These are phyloP conservation scores for Oidium heveae DNA, from an alignment of 2,329 filamentous ascomycete species.

Conservation along the genomic window DNA sequence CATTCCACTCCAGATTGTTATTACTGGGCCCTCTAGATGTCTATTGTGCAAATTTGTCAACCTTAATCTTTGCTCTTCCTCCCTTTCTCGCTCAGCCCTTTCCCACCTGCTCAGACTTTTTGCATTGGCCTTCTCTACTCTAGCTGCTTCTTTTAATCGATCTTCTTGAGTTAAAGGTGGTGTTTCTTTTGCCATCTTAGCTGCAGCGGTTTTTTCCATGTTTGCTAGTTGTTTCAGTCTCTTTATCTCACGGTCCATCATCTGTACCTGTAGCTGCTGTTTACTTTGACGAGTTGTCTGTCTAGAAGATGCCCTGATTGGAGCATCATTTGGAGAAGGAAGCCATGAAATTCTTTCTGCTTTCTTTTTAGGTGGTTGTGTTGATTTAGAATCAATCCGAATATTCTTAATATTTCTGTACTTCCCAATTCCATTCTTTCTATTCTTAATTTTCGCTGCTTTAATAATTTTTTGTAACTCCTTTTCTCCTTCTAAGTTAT, in stretches of 20 bases:
- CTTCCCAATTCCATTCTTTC: conserved; percentile 54
- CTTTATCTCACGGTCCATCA: conserved; percentile 46
- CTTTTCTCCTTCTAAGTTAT: conserved; percentile 60
- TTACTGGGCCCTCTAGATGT: conserved; percentile 65
- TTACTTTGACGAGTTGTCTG: conserved; percentile 36
- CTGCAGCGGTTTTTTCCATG: conserved; percentile 34
- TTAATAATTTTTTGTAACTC: conserved; percentile 58
- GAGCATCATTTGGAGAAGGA: conserved; percentile 29
- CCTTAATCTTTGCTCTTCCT: conserved; percentile 59
- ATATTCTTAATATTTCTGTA: conserved; percentile 45
- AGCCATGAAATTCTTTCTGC: conserved; percentile 48
- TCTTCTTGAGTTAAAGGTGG: conserved; percentile 78
- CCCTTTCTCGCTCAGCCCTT: conserved; percentile 67
- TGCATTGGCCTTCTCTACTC: conserved; percentile 64
- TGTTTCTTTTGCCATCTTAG: conserved; percentile 44
- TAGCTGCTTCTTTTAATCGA: conserved; percentile 54
- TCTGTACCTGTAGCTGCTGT: conserved; percentile 34
- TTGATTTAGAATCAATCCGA: conserved; percentile 30
- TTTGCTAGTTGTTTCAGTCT: conserved; percentile 43
- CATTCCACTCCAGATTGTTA: conserved; percentile 84
- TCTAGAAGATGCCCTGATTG: conserved; percentile 34
- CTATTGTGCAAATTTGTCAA: conserved; percentile 72
- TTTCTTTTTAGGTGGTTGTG: conserved; percentile 34
- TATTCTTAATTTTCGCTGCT: conserved; percentile 48
- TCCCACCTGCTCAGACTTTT: conserved; percentile 89